phyloP scores from a whole-genome alignment of 768 basidiomycete genomes.

The Termitomyces eurrhizus region DNA sequence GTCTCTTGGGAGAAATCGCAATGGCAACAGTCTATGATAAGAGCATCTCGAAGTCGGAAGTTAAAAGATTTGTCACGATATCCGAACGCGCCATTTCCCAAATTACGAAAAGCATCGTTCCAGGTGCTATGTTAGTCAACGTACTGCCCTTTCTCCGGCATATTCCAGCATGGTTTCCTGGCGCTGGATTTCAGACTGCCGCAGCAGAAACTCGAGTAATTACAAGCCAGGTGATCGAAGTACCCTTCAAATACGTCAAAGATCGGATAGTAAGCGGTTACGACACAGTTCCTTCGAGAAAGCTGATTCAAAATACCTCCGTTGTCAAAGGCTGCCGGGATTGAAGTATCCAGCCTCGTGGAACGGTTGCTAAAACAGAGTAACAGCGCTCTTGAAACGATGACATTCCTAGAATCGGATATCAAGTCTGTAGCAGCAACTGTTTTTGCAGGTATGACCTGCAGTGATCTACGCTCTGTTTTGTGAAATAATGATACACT shows the following conservation, averaged over 20 bases:
- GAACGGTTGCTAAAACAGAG: slow-evolving; percentile 4
- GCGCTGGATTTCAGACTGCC: slow-evolving; percentile 21
- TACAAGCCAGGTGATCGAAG: slow-evolving; percentile 12
- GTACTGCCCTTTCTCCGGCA: slow-evolving; percentile 26
- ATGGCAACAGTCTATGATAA: slow-evolving; percentile 27
- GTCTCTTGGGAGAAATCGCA: slow-evolving; percentile 10
- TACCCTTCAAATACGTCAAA: slow-evolving; percentile 7
- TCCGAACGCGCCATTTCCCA: slow-evolving; percentile 18
- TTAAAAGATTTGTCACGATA: slow-evolving; percentile 21
- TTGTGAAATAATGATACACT: no score
- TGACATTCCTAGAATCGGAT: background rate
- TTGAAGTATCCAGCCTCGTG: slow-evolving; percentile 2
- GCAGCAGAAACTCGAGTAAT: background rate
- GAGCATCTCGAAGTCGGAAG: slow-evolving; percentile 17
- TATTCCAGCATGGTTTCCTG: slow-evolving; percentile 15
- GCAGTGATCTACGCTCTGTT: no score
- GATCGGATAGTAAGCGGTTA: no score
- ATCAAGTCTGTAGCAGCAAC: no score
- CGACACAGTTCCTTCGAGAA: no score
- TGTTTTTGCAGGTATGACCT: no score
- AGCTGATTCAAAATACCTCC: no score
- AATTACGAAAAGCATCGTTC: slow-evolving; percentile 10
- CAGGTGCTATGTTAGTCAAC: slow-evolving; percentile 23
- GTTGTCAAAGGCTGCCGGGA: slow-evolving; percentile 4
- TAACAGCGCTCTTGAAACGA: background rate